phyloP scores from a whole-genome alignment of 1,284 basidiomycete genomes.

The Malassezia equina region DNA sequence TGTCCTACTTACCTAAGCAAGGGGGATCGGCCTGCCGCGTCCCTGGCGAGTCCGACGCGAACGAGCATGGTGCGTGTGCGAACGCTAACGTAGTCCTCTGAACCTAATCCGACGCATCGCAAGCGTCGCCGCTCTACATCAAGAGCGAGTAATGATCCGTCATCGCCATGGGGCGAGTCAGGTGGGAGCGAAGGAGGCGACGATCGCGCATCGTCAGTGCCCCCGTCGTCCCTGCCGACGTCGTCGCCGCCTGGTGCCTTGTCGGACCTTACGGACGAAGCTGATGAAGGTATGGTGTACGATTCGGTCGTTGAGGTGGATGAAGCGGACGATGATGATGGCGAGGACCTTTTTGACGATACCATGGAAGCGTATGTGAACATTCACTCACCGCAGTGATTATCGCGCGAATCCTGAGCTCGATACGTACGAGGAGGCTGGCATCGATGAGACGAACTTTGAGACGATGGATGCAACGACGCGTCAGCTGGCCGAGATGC shows the following conservation, averaged over 20 bases:
- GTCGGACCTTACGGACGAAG: constrained; percentile 40
- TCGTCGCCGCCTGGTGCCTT: constrained; percentile 39
- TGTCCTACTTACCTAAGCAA: neutral
- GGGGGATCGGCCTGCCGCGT: neutral
- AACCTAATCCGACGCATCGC: constrained; percentile 10
- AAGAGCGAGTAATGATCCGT: constrained; percentile 10
- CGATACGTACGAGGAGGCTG: constrained; percentile 75
- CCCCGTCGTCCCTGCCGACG: constrained; percentile 40
- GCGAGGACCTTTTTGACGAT: constrained; percentile 86
- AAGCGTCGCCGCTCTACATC: constrained; percentile 21
- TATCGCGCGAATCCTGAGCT: constrained; percentile 72
- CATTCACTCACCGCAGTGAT: constrained; percentile 56
- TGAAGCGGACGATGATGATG: constrained; percentile 57
- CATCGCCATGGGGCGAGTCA: constrained; percentile 12
- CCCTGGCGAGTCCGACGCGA: neutral
- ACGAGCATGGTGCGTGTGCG: constrained; percentile 5
- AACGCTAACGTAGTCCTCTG: constrained; percentile 9
- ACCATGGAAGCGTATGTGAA: constrained; percentile 60
- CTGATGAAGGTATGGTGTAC: constrained; percentile 31
- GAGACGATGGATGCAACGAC: constrained; percentile 64
- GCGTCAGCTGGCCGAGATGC: constrained; percentile 72
- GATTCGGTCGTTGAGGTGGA: constrained; percentile 38
- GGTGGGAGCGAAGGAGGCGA: constrained; percentile 7
- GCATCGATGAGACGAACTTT: constrained; percentile 67
- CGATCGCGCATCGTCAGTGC: constrained; percentile 13